Percentiles rank a stretch among this genome's conserved stretches.
Evolutionary conservation across 2,329 filamentous ascomycete genomes (phyloP).

Genomic region (Coniella lustricola): DNA sequence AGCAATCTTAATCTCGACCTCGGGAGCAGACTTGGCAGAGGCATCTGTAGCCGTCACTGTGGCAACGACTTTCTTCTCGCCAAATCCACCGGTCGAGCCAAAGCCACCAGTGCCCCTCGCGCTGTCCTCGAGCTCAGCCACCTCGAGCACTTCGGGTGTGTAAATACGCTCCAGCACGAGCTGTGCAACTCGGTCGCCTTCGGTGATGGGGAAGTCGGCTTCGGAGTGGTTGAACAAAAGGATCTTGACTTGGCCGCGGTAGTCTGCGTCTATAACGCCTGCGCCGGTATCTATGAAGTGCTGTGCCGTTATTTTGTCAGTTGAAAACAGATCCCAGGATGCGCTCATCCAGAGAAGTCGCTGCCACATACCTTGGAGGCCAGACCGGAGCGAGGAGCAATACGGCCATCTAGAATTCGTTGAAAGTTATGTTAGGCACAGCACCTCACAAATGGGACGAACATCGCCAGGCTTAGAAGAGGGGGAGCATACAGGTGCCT

Average conservation of each 20-base stretch:
- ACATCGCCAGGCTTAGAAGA: not conserved
- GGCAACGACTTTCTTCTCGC: not conserved
- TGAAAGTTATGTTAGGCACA: constrained; percentile 1
- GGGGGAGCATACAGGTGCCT: constrained; percentile 65
- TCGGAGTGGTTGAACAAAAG: constrained; percentile 91
- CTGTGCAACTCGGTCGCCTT: constrained; percentile 89
- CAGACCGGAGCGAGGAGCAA: constrained; percentile 85
- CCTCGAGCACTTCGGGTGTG: constrained; percentile 86
- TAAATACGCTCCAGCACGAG: constrained; percentile 90
- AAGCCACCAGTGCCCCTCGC: constrained; percentile 87
- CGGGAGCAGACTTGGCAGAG: not conserved
- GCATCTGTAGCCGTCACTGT: not conserved
- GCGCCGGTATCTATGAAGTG: constrained; percentile 95
- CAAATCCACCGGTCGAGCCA: constrained; percentile 65
- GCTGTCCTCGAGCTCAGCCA: constrained; percentile 81
- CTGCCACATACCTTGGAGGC: constrained; percentile 55
- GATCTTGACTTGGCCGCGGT: constrained; percentile 88
- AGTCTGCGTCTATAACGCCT: constrained; percentile 96
- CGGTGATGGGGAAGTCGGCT: constrained; percentile 69
- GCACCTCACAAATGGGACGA: not conserved
- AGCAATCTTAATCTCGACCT: not conserved
- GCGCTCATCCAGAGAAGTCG: no score
- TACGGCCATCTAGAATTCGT: constrained; percentile 63
- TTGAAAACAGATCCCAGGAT: not conserved
- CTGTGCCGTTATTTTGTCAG: constrained; percentile 16